Evolutionary conservation across 169 alveolate genomes (phyloP), one percentile per base, ranked within the genome.

Genomic region (Eimeria mitis): DNA sequence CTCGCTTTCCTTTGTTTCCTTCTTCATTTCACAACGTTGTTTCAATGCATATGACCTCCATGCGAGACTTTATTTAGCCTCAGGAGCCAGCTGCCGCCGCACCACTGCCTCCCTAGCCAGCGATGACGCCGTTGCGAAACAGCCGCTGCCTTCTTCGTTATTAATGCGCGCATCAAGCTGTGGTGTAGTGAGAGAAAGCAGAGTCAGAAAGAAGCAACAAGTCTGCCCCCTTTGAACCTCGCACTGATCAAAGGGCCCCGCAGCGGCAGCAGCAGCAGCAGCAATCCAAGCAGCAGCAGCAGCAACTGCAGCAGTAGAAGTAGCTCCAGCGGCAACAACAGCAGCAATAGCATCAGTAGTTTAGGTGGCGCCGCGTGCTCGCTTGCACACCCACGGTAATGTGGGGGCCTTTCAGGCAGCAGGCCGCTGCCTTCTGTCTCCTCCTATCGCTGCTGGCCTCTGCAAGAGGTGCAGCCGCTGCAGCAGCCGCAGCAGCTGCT

Each of bases 391-490:
- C 31, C 85, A 40, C 85, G 59, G 61, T 16, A 75, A 75, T 75
- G 85, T 42, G 85, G 85, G 61, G 34, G 59, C 9, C 37, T 40
- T 13, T 75, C n/a, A 49, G 89, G 71, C 89, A 31, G 65, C 47
- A 37, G 52, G 1, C 28, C 6, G 49, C 71, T 37, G 37, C 89
- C 65, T 40, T 23, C 73, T 81, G 28, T 31, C 89, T 81, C 54
- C 89, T 81, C 31, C 31, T 44, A 54, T 71, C 52, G 71, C 89
- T 81, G 8, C 28, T 54, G 47, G 89, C 71, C 73, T 49, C 31
- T 31, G 89, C 34, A 16, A 44, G 89, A 16, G 23, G 25, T n/a
- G 19, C 85, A 42, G 47, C 59, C 6, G 85, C 85, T 5, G 14
- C 44, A 34, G 81, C 81, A 70, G 3, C 81, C 25, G 47, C 65